Evolutionary conservation across 306 rosid species (phyloP).

Genomic region (Dicorynia guianensis): DNA sequence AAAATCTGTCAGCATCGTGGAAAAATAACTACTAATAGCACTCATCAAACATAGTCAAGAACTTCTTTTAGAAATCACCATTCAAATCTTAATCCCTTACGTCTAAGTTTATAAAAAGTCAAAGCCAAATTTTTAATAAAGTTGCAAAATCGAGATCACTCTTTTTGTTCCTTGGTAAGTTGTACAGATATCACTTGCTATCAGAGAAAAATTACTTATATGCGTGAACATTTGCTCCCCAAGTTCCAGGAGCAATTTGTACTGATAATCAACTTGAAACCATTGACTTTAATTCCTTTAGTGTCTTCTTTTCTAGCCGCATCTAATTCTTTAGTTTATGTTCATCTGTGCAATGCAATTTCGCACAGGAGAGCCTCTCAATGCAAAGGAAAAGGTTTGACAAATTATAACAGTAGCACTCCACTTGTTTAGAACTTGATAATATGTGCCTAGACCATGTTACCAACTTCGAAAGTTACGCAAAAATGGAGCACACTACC

Average conservation of each 20-base stretch:
- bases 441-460: neutral
- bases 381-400: slow-evolving; percentile 15
- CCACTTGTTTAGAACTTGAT: slow-evolving; percentile 16
- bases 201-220: neutral
- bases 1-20: slow-evolving; percentile 38
- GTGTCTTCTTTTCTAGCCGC: neutral
- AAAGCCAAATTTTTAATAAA: slow-evolving; percentile 10
- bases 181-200: neutral
- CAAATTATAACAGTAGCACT: neutral
- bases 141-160: slow-evolving; percentile 26
- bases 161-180: neutral
- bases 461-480: slow-evolving; percentile 11
- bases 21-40: slow-evolving; percentile 1
- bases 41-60: slow-evolving; percentile 16
- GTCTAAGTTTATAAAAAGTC: neutral
- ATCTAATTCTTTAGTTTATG: neutral
- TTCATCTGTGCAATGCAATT: neutral
- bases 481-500: neutral
- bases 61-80: neutral
- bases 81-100: neutral
- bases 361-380: neutral
- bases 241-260: neutral
- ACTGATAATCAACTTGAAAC: slow-evolving; percentile 12
- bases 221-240: neutral
- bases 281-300: neutral